Evolutionary conservation across 2,329 filamentous ascomycete species (phyloP), one percentile per base, ranked within the genome.

Genomic region (Verticillium longisporum): DNA sequence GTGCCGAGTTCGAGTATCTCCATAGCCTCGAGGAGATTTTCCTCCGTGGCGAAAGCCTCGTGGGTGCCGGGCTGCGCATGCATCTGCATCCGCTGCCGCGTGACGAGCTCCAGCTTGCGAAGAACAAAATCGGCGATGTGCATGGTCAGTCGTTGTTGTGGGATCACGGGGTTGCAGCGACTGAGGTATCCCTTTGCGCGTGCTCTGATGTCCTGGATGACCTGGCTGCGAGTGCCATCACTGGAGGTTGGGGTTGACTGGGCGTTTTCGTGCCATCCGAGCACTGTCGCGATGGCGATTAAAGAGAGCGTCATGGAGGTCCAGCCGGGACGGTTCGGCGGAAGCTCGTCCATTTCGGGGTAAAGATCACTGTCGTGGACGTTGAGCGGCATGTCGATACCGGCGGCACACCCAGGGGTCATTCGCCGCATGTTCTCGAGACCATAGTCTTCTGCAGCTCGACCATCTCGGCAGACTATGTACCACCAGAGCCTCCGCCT

Each of bases 391-490:
- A 83, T 75, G 50, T 80, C 77, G 0, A 82, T 81, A 36, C 83
- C 78, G 45, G 45, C 21, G 18, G 45, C 18, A 1, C 76, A 78
- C 1, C 79, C 76, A 65, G 80, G 78, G 50, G 79, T 78, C 18
- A 55, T 11, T 58, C 50, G 59, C 60, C 61, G 64, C 32, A 57
- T 62, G 36, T 62, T 63, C 34, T 67, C 63, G 10, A 76, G 65
- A 0, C 85, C 84, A 63, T 86, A 82, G 61, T 86, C 84, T 64
- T 87, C 84, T 2, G 80, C 80, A 1, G 81, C 78, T 56, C 83
- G 73, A 3, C 77, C 75, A 61, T 86, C 83, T 0, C 82, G 73
- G 1, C 78, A 77, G 50, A 80, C 78, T 0, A 87, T 79, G 67
- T 80, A 76, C 80, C 80, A 86, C 77, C 81, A 80, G 4, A 85